Evolutionary conservation across 164 flowering plant species (phyloP).

Genomic region (Liquidambar formosana): DNA sequence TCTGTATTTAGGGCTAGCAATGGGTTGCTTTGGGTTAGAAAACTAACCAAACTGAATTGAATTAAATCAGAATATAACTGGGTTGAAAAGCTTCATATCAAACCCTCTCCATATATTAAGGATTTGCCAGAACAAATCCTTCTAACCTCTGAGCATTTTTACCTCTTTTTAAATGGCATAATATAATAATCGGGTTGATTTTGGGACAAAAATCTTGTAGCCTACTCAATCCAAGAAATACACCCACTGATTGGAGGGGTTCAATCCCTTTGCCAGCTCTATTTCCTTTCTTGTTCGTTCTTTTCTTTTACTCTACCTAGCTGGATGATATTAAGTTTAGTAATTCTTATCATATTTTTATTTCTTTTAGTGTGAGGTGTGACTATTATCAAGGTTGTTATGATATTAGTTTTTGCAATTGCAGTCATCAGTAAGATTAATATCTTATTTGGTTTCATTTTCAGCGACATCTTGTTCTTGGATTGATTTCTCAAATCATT

Average conservation of each 20-base stretch:
- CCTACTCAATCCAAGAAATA: too few relatives aligned
- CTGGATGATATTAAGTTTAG: not conserved
- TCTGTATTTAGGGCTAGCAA: not conserved
- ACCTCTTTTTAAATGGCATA: not conserved
- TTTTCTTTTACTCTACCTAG: too few relatives aligned
- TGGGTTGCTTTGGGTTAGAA: not conserved
- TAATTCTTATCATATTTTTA: not conserved
- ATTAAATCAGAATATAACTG: not conserved
- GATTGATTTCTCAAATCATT: conserved; percentile 85
- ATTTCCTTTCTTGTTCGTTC: too few relatives aligned
- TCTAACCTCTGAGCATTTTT: not conserved
- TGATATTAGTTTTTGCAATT: not conserved
- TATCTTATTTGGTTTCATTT: conserved; percentile 21
- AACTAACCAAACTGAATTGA: not conserved
- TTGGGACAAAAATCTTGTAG: too few relatives aligned
- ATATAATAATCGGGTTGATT: not conserved
- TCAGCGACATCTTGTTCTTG: conserved; percentile 94
- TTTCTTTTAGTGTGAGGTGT: not conserved
- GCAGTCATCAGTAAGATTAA: not conserved
- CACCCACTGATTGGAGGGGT: too few relatives aligned
- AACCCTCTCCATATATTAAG: not conserved
- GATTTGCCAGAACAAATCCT: not conserved
- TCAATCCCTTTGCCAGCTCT: too few relatives aligned
- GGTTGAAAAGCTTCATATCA: not conserved
- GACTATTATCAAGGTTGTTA: not conserved